Evolutionary conservation across 257 asterid genomes (phyloP).

Genomic region (Fraxinus americana): DNA sequence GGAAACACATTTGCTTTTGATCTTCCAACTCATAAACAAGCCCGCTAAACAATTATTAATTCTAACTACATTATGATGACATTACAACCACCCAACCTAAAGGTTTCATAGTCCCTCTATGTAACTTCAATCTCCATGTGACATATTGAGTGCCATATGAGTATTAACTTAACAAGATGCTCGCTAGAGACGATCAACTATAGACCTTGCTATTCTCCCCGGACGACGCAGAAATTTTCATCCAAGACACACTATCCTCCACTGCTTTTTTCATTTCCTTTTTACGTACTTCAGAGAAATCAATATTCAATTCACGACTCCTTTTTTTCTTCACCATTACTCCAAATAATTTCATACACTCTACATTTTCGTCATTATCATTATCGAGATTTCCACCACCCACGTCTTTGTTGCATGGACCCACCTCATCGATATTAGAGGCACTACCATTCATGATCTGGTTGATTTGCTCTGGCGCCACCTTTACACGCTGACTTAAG

Average conservation of each 20-base stretch:
- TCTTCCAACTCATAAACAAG: conserved; percentile 22
- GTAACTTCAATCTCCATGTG: not conserved
- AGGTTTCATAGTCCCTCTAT: not conserved
- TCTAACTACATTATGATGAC: conserved; percentile 1
- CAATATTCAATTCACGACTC: conserved; percentile 41
- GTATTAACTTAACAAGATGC: not conserved
- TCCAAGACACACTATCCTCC: conserved; percentile 46
- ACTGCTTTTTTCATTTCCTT: conserved; percentile 47
- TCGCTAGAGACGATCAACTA: conserved; percentile 24
- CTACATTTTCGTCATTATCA: conserved; percentile 48
- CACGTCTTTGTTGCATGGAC: conserved; percentile 27
- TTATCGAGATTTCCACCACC: conserved; percentile 18
- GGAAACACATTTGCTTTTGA: conserved; percentile 33
- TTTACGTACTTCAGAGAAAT: conserved; percentile 25
- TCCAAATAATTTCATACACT: conserved; percentile 69
- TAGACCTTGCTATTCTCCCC: conserved; percentile 52
- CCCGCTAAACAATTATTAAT: not conserved
- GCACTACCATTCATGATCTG: conserved; percentile 44
- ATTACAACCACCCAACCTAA: not conserved
- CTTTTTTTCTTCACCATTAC: conserved; percentile 64
- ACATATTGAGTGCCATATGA: not conserved
- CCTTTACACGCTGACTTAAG: conserved; percentile 54
- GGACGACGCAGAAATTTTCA: conserved; percentile 36
- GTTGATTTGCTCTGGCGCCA: conserved; percentile 56
- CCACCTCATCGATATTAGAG: not conserved